These are phyloP conservation scores for Eutypella sp. DNA, from an alignment of 2,329 filamentous ascomycete species.

Conservation along the genomic window DNA sequence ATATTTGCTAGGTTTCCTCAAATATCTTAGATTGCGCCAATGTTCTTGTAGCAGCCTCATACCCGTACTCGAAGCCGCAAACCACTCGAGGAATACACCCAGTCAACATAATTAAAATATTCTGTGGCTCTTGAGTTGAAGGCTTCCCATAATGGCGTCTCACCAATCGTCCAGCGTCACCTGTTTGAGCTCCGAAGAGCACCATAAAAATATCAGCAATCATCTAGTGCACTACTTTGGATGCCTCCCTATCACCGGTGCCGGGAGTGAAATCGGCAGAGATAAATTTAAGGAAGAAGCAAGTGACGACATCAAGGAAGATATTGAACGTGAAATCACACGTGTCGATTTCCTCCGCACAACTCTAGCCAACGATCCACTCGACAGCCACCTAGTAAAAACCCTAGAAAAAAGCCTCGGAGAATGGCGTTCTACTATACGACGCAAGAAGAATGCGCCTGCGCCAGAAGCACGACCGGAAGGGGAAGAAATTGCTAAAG, in stretches of 20 bases:
- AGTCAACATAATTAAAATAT: no score
- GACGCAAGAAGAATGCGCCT: constrained; percentile 2
- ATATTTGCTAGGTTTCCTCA: no score
- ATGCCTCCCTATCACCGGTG: constrained; percentile 14
- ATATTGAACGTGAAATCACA: constrained; percentile 11
- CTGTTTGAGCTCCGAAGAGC: constrained; percentile 14
- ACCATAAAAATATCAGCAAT: constrained; percentile 14
- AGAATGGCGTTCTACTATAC: constrained; percentile 2
- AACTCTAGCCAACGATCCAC: constrained; percentile 3
- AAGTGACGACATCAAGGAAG: constrained; percentile 8
- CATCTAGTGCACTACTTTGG: constrained; percentile 20
- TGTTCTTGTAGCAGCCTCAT: no score
- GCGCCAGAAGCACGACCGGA: neutral
- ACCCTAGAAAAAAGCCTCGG: constrained; percentile 2
- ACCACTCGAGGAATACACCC: no score
- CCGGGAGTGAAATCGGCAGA: constrained; percentile 5
- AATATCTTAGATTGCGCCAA: no score
- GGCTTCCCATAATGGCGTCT: no score
- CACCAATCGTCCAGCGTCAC: no score
- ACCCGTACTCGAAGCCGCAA: no score
- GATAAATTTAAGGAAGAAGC: constrained; percentile 1
- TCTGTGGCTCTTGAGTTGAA: no score
- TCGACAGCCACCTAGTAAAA: constrained; percentile 13
- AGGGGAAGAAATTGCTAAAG: neutral
- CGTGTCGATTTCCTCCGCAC: constrained; percentile 17